Evolutionary conservation across 2,329 filamentous ascomycete genomes (phyloP).

Genomic region (Cercospora sojina): DNA sequence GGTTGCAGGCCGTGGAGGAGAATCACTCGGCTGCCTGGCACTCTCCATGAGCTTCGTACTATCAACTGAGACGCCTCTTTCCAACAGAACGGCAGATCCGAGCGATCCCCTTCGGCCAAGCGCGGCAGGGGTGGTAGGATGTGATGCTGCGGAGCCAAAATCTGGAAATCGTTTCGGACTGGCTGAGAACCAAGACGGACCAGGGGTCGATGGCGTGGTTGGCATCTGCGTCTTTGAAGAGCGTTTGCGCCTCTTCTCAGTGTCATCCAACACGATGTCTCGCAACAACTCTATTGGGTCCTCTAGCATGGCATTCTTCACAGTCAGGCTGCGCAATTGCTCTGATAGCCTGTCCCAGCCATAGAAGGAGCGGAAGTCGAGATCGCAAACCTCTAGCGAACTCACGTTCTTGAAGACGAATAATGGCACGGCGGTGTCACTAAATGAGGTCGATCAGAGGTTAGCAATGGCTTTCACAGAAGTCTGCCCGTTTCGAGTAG

Average conservation of each 20-base stretch:
- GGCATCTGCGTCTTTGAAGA: slow-evolving; percentile 74
- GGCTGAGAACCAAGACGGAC: slow-evolving; percentile 49
- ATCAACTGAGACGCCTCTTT: slow-evolving; percentile 59
- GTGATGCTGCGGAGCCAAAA: slow-evolving; percentile 9
- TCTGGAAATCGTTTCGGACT: slow-evolving; percentile 29
- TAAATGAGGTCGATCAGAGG: neutral
- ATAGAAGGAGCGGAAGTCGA: slow-evolving; percentile 95
- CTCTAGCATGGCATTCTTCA: slow-evolving; percentile 84
- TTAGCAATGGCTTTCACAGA: neutral
- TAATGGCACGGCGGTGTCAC: slow-evolving; percentile 90
- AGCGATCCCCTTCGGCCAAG: slow-evolving; percentile 47
- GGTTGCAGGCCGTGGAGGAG: slow-evolving; percentile 72
- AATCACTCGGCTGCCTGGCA: slow-evolving; percentile 68
- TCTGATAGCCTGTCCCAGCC: slow-evolving; percentile 95
- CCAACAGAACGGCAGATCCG: slow-evolving; percentile 51
- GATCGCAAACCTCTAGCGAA: slow-evolving; percentile 87
- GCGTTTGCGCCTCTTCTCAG: slow-evolving; percentile 78
- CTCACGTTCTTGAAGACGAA: slow-evolving; percentile 96
- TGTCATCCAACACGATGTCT: slow-evolving; percentile 92
- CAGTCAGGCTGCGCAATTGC: slow-evolving; percentile 81
- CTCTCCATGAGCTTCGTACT: slow-evolving; percentile 34
- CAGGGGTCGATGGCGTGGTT: slow-evolving; percentile 66
- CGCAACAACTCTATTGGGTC: slow-evolving; percentile 88
- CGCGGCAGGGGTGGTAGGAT: slow-evolving; percentile 58
- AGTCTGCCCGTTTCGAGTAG: neutral